Percentiles rank a stretch among this genome's conserved stretches.
phyloP scores from a whole-genome alignment of 257 asterid species.

The Nicotiana undulata region DNA sequence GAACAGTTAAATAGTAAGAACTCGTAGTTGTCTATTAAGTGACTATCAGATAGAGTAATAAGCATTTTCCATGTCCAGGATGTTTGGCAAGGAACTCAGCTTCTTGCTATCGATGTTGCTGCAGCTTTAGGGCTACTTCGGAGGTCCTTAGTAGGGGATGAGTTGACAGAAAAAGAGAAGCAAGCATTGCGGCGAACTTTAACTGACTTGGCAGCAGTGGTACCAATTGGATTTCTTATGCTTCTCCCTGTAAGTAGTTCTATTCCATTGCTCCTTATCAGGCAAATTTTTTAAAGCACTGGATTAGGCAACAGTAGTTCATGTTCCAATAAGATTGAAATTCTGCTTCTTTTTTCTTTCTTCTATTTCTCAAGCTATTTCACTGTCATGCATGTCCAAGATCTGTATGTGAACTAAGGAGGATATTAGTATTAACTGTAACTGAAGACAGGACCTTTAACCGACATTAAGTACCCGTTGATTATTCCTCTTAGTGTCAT shows the following conservation, averaged over 20 bases:
- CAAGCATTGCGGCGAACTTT: constrained; percentile 87
- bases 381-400: not conserved
- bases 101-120: constrained; percentile 87
- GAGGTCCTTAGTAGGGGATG: constrained; percentile 77
- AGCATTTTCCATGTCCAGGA: constrained; percentile 46
- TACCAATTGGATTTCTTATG: constrained; percentile 96
- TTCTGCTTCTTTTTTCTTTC: not conserved
- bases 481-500: not conserved
- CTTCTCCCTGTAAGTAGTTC: constrained; percentile 79
- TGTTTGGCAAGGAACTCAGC: constrained; percentile 97
- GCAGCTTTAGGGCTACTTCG: constrained; percentile 77
- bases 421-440: not conserved
- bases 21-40: not conserved
- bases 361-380: not conserved
- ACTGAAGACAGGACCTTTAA: not conserved
- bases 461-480: not conserved
- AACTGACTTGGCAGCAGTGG: constrained; percentile 91
- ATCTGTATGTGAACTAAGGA: not conserved
- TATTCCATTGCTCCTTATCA: not conserved
- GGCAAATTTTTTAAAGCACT: not conserved
- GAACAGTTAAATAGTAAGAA: not conserved
- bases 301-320: not conserved
- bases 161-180: constrained; percentile 81
- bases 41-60: not conserved
- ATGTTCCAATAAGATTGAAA: not conserved